These are phyloP conservation scores for Gossypium bickii DNA, from an alignment of 345 rosid genomes.

Conservation along the genomic window DNA sequence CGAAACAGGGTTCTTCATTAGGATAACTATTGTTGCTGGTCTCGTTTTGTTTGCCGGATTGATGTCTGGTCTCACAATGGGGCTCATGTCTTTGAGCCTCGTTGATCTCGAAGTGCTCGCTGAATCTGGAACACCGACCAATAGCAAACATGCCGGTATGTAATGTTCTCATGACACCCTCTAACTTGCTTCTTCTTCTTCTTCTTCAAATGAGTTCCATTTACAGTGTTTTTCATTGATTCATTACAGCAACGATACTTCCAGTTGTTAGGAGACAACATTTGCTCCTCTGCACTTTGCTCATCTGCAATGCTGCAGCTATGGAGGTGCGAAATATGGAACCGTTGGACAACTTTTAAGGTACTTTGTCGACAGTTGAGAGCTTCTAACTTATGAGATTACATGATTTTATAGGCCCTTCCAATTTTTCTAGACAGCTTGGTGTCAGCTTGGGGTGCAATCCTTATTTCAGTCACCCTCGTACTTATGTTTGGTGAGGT, in stretches of 20 bases:
- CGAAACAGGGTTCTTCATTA: constrained; percentile 35
- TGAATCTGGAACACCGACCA: constrained; percentile 49
- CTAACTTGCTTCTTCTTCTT: neutral
- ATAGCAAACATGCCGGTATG: constrained; percentile 44
- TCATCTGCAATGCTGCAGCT: constrained; percentile 68
- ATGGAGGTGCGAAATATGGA: constrained; percentile 48
- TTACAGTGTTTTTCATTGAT: neutral
- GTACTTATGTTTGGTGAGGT: constrained; percentile 71
- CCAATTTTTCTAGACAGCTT: constrained; percentile 59
- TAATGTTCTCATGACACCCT: constrained; percentile 16
- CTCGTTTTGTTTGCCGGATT: constrained; percentile 61
- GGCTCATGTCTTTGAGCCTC: constrained; percentile 69
- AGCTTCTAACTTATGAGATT: neutral
- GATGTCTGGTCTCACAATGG: constrained; percentile 69
- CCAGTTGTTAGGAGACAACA: constrained; percentile 64
- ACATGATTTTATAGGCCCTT: constrained; percentile 42
- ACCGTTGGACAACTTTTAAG: too few species aligned
- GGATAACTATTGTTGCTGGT: constrained; percentile 24
- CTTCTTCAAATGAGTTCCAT: neutral
- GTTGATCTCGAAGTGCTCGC: constrained; percentile 77
- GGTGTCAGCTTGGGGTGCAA: constrained; percentile 56
- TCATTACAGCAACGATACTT: constrained; percentile 43
- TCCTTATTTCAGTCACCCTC: constrained; percentile 58
- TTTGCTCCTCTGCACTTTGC: constrained; percentile 56
- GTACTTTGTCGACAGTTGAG: too few species aligned